A percentile compares a stretch with the other conserved stretches of the same genome.
These are phyloP conservation scores for Backusella mclennaniae DNA, from an alignment of 192 early-diverging fungal genomes.

Conservation along the genomic window DNA sequence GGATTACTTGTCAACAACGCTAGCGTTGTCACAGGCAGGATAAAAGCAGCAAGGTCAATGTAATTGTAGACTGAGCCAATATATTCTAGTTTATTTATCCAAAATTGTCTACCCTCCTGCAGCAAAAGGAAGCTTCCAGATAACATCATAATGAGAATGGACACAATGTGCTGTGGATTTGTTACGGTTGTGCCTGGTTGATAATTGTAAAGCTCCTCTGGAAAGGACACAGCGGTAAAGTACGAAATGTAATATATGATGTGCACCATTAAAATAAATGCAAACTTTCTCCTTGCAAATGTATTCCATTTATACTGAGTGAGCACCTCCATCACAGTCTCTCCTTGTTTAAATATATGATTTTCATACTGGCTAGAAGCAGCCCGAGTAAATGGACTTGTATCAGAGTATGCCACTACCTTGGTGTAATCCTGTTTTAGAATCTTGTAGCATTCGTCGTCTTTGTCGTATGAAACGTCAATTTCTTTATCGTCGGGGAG, in stretches of 20 bases:
- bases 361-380: background rate
- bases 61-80: background rate
- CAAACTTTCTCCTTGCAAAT: slow-evolving; percentile 6
- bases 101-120: slow-evolving; percentile 1
- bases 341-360: slow-evolving; percentile 10
- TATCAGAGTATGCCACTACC: background rate
- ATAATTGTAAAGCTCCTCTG: background rate
- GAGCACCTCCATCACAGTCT: slow-evolving; percentile 12
- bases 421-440: background rate
- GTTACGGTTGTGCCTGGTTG: background rate
- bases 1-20: background rate
- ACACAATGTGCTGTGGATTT: background rate
- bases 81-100: background rate
- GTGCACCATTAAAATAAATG: background rate
- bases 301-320: slow-evolving; percentile 16
- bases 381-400: background rate
- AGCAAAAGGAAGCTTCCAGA: background rate
- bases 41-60: background rate
- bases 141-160: background rate
- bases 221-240: background rate
- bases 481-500: background rate
- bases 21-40: background rate
- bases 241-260: slow-evolving; percentile 3
- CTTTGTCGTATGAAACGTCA: background rate
- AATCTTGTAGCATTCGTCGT: background rate